Percentiles rank a stretch among this genome's conserved stretches.
Evolutionary conservation across 2,329 filamentous ascomycete species (phyloP).

Genomic region (Aureobasidium mangrovei): DNA sequence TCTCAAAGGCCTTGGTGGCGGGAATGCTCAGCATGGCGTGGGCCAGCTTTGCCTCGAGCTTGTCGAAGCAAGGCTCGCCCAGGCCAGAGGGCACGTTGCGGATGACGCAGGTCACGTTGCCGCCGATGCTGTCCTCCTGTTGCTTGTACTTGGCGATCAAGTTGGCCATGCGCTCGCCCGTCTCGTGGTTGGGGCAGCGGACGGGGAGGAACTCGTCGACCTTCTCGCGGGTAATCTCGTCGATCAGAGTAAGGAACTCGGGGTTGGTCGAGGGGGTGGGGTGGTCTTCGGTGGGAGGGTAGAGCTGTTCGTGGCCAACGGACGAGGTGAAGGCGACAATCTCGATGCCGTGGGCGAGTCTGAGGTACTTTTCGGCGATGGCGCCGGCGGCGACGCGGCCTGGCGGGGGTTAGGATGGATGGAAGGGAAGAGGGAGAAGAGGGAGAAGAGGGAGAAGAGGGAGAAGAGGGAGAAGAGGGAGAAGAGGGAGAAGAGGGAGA

Average conservation of each 20-base stretch:
- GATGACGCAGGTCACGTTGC: conserved; percentile 90
- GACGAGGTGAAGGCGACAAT: conserved; percentile 86
- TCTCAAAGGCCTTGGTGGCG: conserved; percentile 90
- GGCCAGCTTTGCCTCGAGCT: conserved; percentile 81
- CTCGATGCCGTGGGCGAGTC: conserved; percentile 71
- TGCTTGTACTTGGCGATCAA: conserved; percentile 71
- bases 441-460: not conserved
- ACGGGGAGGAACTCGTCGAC: conserved; percentile 83
- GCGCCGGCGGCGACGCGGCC: conserved; percentile 81
- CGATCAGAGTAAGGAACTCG: conserved; percentile 64
- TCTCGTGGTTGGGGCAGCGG: conserved; percentile 66
- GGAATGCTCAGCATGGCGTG: conserved; percentile 95
- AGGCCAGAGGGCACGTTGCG: conserved; percentile 75
- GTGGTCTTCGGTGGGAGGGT: conserved; percentile 59
- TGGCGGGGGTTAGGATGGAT: conserved; percentile 21
- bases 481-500: not conserved
- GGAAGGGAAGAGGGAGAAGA: not conserved
- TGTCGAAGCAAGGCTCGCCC: conserved; percentile 91
- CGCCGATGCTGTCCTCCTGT: conserved; percentile 78
- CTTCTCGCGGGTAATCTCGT: conserved; percentile 60
- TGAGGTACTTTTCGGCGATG: conserved; percentile 87
- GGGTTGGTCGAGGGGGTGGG: conserved; percentile 67
- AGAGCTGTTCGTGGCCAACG: conserved; percentile 71
- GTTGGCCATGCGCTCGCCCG: conserved; percentile 63
- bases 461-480: not conserved